These are phyloP conservation scores for Penicillium parvum DNA, from an alignment of 495 filamentous ascomycete genomes.

Conservation along the genomic window DNA sequence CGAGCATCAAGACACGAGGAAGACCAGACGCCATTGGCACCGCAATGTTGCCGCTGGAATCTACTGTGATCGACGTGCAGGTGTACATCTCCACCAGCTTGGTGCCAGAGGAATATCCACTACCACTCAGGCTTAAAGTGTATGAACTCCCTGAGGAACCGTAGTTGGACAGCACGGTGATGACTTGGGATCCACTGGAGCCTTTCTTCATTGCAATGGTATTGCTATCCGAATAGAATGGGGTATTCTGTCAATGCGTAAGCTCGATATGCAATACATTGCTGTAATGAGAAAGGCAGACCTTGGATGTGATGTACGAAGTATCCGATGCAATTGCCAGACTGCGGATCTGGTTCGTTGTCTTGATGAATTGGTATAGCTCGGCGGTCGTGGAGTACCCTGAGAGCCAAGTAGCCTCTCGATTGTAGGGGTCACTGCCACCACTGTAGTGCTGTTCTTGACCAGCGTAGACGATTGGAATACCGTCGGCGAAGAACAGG, in stretches of 20 bases:
- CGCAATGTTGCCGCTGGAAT: slow-evolving; percentile 22
- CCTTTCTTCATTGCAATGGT: slow-evolving; percentile 62
- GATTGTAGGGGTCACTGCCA: slow-evolving; percentile 59
- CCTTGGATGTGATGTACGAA: slow-evolving; percentile 46
- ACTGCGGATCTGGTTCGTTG: slow-evolving; percentile 57
- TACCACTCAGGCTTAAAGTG: slow-evolving; percentile 40
- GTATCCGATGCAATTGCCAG: slow-evolving; percentile 46
- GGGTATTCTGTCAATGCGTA: slow-evolving; percentile 16
- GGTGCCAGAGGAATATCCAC: slow-evolving; percentile 22
- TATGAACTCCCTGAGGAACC: slow-evolving; percentile 42
- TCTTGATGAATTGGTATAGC: slow-evolving; percentile 57
- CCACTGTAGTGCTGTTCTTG: slow-evolving; percentile 74
- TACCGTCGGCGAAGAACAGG: slow-evolving; percentile 63
- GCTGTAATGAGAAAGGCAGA: slow-evolving; percentile 1
- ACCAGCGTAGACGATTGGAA: slow-evolving; percentile 63
- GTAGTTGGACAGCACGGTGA: slow-evolving; percentile 55
- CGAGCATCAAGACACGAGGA: slow-evolving; percentile 21
- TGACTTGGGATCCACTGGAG: slow-evolving; percentile 40
- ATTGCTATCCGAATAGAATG: slow-evolving; percentile 49
- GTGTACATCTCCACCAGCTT: slow-evolving; percentile 22
- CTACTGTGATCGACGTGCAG: slow-evolving; percentile 25
- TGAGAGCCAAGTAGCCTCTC: slow-evolving; percentile 73
- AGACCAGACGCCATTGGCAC: slow-evolving; percentile 26
- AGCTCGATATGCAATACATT: neutral
- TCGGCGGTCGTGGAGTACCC: slow-evolving; percentile 55